phyloP scores from a whole-genome alignment of 1,284 basidiomycete genomes.

The Serendipita sp. region DNA sequence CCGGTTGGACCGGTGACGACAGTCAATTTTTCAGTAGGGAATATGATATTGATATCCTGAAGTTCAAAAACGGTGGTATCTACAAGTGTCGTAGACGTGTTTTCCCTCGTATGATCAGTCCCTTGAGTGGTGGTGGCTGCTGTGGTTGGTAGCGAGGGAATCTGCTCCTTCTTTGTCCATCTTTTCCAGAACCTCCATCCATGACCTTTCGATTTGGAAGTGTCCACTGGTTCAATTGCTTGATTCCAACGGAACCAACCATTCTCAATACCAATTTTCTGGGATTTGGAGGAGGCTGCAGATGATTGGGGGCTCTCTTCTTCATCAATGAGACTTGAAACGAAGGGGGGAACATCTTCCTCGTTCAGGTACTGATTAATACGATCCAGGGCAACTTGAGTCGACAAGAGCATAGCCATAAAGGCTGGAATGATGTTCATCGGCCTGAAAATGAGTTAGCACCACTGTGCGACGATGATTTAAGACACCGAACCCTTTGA shows the following conservation, averaged over 20 bases:
- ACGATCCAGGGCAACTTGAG: slow-evolving; percentile 57
- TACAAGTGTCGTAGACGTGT: slow-evolving; percentile 10
- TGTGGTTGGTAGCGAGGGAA: slow-evolving; percentile 14
- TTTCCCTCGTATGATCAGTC: slow-evolving; percentile 5
- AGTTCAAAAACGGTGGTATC: slow-evolving; percentile 39
- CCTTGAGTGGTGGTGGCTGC: slow-evolving; percentile 12
- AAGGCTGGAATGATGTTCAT: slow-evolving; percentile 3
- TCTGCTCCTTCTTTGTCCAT: not conserved
- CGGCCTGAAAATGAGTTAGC: slow-evolving; percentile 1
- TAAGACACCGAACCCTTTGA: not conserved
- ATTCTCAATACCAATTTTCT: slow-evolving; percentile 46
- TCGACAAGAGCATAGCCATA: slow-evolving; percentile 21
- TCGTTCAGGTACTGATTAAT: slow-evolving; percentile 49
- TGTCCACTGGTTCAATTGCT: slow-evolving; percentile 11
- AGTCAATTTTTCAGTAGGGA: slow-evolving; percentile 54
- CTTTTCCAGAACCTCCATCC: not conserved
- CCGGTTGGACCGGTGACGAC: slow-evolving; percentile 51
- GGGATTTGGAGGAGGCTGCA: slow-evolving; percentile 13
- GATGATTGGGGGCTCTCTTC: not conserved
- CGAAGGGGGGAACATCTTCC: slow-evolving; percentile 52
- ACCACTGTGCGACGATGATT: not conserved
- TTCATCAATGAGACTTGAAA: slow-evolving; percentile 33
- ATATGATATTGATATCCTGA: slow-evolving; percentile 45
- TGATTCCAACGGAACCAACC: slow-evolving; percentile 61
- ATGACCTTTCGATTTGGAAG: slow-evolving; percentile 9